Percentiles rank a stretch among this genome's conserved stretches.
These are phyloP conservation scores for Moringa oleifera DNA, from an alignment of 345 rosid genomes.

Conservation along the genomic window DNA sequence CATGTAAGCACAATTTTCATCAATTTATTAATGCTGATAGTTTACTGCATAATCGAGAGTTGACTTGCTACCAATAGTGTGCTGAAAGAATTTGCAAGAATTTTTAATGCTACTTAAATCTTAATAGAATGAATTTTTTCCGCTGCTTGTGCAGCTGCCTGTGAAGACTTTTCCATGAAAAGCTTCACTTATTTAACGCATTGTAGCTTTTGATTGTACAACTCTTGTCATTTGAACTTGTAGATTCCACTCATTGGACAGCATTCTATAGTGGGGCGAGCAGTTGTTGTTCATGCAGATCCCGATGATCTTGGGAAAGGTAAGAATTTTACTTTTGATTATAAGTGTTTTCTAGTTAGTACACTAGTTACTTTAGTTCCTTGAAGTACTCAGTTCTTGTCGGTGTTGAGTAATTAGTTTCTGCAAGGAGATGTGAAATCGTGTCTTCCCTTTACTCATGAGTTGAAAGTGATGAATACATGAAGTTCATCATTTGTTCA, in stretches of 20 bases:
- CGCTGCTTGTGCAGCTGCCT: neutral
- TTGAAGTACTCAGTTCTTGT: too few relatives aligned
- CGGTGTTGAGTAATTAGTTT: too few relatives aligned
- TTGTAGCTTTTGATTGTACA: neutral
- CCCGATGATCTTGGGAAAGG: constrained; percentile 95
- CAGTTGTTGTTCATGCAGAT: constrained; percentile 84
- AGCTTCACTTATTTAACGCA: neutral
- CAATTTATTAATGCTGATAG: neutral
- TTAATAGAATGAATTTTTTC: neutral
- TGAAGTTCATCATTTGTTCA: too few relatives aligned
- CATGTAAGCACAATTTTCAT: constrained; percentile 33
- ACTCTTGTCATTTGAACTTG: constrained; percentile 18
- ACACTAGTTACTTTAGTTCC: neutral
- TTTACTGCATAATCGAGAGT: neutral
- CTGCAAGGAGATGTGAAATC: too few relatives aligned
- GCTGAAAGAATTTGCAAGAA: neutral
- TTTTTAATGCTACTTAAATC: neutral
- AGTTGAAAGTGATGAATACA: too few relatives aligned
- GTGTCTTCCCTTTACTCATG: too few relatives aligned
- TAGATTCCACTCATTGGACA: constrained; percentile 84
- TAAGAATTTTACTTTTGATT: constrained; percentile 15
- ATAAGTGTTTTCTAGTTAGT: neutral
- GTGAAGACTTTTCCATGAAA: neutral
- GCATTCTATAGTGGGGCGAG: constrained; percentile 84
- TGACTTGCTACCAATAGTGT: neutral